Conservation (phyloP, 345 rosid species). For the Populus nigra region DNA sequence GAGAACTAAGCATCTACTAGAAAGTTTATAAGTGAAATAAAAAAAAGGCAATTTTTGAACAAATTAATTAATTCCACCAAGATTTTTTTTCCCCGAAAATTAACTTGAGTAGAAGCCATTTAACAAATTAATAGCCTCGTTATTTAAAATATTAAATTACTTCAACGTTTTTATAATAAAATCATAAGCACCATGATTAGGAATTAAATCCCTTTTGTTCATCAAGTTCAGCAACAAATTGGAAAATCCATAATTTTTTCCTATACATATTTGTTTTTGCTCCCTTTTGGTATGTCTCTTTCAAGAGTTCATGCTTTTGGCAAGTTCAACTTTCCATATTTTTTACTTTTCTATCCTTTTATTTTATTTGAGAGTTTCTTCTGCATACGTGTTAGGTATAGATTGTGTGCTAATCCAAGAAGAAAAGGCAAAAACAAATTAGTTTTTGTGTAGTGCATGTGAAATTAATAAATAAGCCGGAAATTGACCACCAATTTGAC, state of each 20-base stretch:
- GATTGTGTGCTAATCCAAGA: not conserved
- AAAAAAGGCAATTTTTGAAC: too few relatives aligned
- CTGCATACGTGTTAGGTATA: not conserved
- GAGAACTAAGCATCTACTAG: too few relatives aligned
- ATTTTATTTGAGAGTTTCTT: not conserved
- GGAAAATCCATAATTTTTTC: not conserved
- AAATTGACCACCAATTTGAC: not conserved
- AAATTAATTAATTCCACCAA: not conserved
- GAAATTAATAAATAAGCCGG: not conserved
- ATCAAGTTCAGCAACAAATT: not conserved
- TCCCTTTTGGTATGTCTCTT: not conserved
- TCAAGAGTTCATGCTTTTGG: not conserved
- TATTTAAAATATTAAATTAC: too few relatives aligned
- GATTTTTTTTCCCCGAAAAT: too few relatives aligned
- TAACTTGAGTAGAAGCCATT: too few relatives aligned
- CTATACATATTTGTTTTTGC: too few relatives aligned
- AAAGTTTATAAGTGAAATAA: too few relatives aligned
- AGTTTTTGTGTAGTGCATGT: not conserved
- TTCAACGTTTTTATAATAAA: too few relatives aligned
- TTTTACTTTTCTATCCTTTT: not conserved
- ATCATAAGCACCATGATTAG: too few relatives aligned
- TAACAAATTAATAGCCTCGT: too few relatives aligned
- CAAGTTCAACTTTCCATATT: not conserved
- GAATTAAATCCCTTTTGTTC: too few relatives aligned
- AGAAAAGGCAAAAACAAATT: not conserved